Base-by-base conservation (phyloP, 805 yeast species). In the Suhomyces sp. region DNA sequence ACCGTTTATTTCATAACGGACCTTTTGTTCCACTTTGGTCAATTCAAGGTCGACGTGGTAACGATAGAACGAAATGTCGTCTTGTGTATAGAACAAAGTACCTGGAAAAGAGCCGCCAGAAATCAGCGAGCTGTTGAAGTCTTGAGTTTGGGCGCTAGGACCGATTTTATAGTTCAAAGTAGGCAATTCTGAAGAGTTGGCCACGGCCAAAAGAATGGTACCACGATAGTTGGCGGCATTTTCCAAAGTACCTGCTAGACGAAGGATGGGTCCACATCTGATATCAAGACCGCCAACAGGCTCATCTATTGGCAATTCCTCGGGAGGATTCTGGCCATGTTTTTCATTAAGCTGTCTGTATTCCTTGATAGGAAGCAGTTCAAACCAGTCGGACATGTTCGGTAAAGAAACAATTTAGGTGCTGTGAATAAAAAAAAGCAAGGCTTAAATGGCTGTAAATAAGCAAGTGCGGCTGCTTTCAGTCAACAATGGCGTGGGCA, bases 261-360 rank as follows among this genome's bases (percentile, higher is more conserved):
- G 76, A 47, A 92, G 69, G 29, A 86, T 73, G 0, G 98, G 98
- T 1, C 98, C 98, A 65, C 89, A 85, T 48, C 77, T 71, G 19
- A 85, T 73, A 40, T 79, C 77, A n/a, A 76, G 51, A 6, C 68
- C 69, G n/a, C 61, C 68, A 33, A 31, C 15, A 12, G 40, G 40
- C 8, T 61, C 65, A 2, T 61, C 60, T 8, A 53, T 54, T 2
- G 79, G 79, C 44, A 64, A 56, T 29, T 57, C 50, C 13, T 62
- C 62, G 15, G 78, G 77, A 5, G 67, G 67, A 22, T 60, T 49
- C 5, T 46, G 54, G 15, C 57, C 60, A 42, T 59, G 51, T 23
- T 53, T 47, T 41, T 61, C 56, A 50, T 71, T 71, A 56, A 72
- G 55, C 13, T 56, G 59, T n/a, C 62, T 60, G 52, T 64, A 72